These are phyloP conservation scores for Cutaneotrichosporon sp. DNA, from an alignment of 1,284 basidiomycete genomes.

Conservation along the genomic window DNA sequence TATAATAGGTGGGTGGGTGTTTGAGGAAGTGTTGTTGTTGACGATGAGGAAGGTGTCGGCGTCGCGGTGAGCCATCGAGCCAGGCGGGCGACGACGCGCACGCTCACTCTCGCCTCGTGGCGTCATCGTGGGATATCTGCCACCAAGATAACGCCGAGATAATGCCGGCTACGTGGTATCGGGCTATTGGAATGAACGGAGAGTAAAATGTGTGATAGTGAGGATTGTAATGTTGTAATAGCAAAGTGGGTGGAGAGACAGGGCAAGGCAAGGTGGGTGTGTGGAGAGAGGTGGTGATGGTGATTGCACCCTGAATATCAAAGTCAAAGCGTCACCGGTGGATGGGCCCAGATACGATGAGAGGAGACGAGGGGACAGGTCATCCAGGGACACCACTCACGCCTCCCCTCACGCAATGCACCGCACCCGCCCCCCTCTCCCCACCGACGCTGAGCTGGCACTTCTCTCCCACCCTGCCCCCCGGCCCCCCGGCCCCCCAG, in stretches of 20 bases:
- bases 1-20: conserved; percentile 3
- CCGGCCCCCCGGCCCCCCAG: neutral
- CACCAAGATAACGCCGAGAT: neutral
- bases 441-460: conserved; percentile 6
- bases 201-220: too few species aligned
- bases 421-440: conserved; percentile 10
- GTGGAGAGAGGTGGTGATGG: too few species aligned
- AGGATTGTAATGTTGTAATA: too few species aligned
- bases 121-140: neutral
- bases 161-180: neutral
- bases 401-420: neutral
- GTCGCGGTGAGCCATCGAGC: neutral
- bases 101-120: neutral
- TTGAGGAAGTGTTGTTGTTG: conserved; percentile 10
- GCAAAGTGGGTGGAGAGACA: too few species aligned
- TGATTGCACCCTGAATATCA: neutral
- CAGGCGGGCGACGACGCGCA: conserved; percentile 21
- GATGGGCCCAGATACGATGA: neutral
- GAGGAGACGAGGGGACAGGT: neutral
- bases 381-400: neutral
- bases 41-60: neutral
- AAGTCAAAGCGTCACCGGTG: neutral
- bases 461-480: neutral
- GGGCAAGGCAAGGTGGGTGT: too few species aligned
- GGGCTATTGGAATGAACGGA: too few species aligned